Percentiles rank a stretch among this genome's conserved stretches.
These are phyloP conservation scores for Leptographium galeiforme DNA, from an alignment of 2,329 filamentous ascomycete genomes.

Conservation along the genomic window DNA sequence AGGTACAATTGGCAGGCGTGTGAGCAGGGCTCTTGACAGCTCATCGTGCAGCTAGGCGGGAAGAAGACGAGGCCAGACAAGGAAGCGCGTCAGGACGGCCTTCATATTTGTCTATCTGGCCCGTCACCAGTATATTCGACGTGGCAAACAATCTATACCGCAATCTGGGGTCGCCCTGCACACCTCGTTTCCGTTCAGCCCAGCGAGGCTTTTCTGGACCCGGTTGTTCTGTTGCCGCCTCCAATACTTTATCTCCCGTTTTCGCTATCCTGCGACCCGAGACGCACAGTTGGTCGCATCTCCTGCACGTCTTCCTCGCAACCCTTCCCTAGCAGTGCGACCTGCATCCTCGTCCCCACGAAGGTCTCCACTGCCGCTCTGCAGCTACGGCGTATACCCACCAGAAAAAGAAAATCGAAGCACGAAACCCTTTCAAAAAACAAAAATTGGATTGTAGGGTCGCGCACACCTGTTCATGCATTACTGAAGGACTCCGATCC, in stretches of 20 bases:
- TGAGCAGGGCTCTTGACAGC: slow-evolving; percentile 6
- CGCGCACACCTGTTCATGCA: background rate
- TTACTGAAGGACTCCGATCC: background rate
- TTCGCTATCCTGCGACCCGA: background rate
- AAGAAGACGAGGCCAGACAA: background rate
- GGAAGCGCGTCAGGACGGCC: background rate
- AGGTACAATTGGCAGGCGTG: background rate
- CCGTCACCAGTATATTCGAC: background rate
- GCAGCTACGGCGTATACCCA: background rate
- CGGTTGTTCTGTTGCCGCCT: background rate
- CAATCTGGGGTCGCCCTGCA: background rate
- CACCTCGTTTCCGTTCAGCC: background rate
- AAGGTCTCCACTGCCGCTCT: slow-evolving; percentile 4
- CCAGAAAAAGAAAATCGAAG: background rate
- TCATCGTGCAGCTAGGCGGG: slow-evolving; percentile 11
- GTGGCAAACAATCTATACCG: background rate
- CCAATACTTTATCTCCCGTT: background rate
- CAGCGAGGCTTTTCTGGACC: background rate
- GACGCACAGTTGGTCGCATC: background rate
- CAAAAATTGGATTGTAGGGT: background rate
- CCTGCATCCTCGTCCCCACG: background rate
- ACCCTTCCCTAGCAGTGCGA: background rate
- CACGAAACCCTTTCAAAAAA: background rate
- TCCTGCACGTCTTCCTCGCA: slow-evolving; percentile 1
- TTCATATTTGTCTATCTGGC: background rate